Evolutionary conservation across 768 basidiomycete species (phyloP).

Genomic region (Neoboletus subvelutipes): DNA sequence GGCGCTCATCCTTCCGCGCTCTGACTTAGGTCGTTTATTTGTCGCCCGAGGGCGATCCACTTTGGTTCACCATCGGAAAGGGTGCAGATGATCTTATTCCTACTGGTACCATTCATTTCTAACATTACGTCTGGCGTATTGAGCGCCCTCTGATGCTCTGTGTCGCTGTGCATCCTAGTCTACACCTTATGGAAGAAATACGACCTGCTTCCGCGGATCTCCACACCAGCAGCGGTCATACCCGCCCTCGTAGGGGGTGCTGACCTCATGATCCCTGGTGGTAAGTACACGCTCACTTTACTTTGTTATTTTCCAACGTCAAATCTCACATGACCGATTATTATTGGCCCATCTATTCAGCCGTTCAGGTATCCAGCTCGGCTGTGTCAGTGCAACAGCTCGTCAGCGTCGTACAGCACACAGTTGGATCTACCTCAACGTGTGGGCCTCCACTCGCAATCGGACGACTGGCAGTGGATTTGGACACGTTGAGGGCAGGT

Average conservation of each 20-base stretch:
- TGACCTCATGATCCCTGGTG: conserved; percentile 87
- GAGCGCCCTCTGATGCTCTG: neutral
- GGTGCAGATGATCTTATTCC: conserved; percentile 67
- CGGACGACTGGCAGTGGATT: conserved; percentile 64
- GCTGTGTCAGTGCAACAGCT: conserved; percentile 48
- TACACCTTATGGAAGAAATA: conserved; percentile 80
- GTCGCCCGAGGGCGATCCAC: conserved; percentile 62
- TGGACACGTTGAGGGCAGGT: conserved; percentile 45
- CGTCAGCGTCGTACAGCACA: conserved; percentile 60
- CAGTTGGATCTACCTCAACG: conserved; percentile 28
- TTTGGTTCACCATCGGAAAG: conserved; percentile 79
- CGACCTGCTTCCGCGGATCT: conserved; percentile 65
- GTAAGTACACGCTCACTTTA: conserved; percentile 39
- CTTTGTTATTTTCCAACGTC: neutral
- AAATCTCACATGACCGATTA: neutral
- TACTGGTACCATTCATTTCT: conserved; percentile 41
- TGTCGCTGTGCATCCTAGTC: conserved; percentile 34
- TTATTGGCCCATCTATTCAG: conserved; percentile 33
- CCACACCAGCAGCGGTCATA: conserved; percentile 69
- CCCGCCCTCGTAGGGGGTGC: conserved; percentile 75
- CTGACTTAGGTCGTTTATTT: conserved; percentile 58
- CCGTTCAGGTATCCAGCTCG: conserved; percentile 50
- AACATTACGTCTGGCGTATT: neutral
- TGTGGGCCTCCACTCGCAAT: conserved; percentile 63
- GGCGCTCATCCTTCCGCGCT: neutral